A percentile compares a stretch with the other conserved stretches of the same genome.
These are phyloP conservation scores for Oehlia diaphana DNA, from an alignment of 192 early-diverging fungal species.

Conservation along the genomic window DNA sequence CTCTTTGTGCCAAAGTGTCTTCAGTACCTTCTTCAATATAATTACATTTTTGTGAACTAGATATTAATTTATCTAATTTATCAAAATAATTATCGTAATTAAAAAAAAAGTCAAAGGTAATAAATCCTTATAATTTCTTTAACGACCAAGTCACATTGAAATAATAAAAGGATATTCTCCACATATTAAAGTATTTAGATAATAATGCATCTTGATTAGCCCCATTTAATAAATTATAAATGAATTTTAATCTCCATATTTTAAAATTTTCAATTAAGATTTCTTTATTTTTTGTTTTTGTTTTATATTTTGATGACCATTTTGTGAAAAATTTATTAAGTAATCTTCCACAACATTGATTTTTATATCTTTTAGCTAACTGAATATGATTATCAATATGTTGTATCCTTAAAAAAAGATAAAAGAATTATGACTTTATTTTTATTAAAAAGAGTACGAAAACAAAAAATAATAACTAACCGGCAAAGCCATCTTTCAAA, in stretches of 20 bases:
- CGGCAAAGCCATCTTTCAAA: not conserved
- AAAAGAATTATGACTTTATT: no score
- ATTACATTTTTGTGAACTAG: not conserved
- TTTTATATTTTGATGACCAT: constrained; percentile 1
- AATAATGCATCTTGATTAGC: not conserved
- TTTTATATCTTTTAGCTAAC: not conserved
- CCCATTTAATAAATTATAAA: not conserved
- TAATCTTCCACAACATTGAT: not conserved
- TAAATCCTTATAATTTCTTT: not conserved
- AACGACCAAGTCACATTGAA: not conserved
- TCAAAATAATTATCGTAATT: constrained; percentile 14
- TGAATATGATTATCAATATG: not conserved
- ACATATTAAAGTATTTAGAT: not conserved
- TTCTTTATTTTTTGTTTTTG: constrained; percentile 1
- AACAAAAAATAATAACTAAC: not conserved
- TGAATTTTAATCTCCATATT: constrained; percentile 12
- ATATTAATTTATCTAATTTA: not conserved
- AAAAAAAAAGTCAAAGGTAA: not conserved
- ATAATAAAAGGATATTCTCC: constrained; percentile 24
- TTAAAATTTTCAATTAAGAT: constrained; percentile 8
- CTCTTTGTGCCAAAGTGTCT: not conserved
- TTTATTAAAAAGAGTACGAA: not conserved
- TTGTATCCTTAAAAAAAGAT: not conserved
- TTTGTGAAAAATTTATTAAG: not conserved
- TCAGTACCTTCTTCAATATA: not conserved